Conservation (phyloP, 148 eudicot species). For the Drosera capensis region DNA sequence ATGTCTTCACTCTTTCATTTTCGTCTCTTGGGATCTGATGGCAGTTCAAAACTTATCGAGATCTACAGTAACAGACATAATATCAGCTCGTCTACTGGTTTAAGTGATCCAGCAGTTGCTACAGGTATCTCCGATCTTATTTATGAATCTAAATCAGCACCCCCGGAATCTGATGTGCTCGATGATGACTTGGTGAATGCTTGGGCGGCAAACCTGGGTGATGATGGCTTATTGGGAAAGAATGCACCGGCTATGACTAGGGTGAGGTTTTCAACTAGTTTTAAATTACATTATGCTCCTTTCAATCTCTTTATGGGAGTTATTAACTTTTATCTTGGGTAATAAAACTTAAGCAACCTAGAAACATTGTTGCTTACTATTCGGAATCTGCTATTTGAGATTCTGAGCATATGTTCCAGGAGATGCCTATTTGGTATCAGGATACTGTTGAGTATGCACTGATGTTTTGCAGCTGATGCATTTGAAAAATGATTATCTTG, state of each 20-base stretch:
- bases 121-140: conserved; percentile 93
- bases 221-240: conserved; percentile 78
- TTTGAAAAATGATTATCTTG: too few species aligned
- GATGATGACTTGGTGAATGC: conserved; percentile 96
- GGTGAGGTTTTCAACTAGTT: conserved; percentile 32
- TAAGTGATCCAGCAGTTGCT: conserved; percentile 85
- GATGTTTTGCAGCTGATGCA: too few species aligned
- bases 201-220: conserved; percentile 94
- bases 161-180: conserved; percentile 46
- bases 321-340: too few species aligned
- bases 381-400: too few species aligned
- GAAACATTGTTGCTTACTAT: too few species aligned
- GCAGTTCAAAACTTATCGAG: conserved; percentile 86
- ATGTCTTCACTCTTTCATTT: conserved; percentile 8
- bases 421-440: too few species aligned
- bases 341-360: too few species aligned
- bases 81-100: conserved; percentile 70
- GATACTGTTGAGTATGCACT: too few species aligned
- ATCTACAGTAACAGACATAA: conserved; percentile 85
- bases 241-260: conserved; percentile 93
- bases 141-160: conserved; percentile 12
- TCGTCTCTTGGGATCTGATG: conserved; percentile 5
- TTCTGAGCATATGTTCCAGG: too few species aligned
- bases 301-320: too few species aligned
- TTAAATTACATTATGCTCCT: neutral